These are phyloP conservation scores for Lolium rigidum DNA, from an alignment of 176 grass and related monocot species.

Conservation along the genomic window DNA sequence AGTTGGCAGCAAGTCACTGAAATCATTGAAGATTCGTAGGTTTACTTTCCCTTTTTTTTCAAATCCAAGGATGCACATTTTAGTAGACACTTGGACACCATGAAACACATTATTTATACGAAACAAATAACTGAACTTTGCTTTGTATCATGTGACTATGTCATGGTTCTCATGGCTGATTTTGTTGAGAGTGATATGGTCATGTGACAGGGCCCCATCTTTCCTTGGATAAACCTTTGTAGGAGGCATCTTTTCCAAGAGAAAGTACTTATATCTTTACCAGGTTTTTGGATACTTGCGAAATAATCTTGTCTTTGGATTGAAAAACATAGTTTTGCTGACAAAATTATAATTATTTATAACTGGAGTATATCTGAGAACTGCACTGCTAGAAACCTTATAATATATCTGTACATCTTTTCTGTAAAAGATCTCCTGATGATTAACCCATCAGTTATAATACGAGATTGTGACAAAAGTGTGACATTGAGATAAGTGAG, in stretches of 20 bases:
- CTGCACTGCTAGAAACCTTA: neutral
- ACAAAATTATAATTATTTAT: neutral
- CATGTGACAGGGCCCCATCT: neutral
- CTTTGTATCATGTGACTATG: slow-evolving; percentile 1
- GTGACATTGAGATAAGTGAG: neutral
- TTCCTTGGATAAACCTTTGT: neutral
- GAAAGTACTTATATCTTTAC: neutral
- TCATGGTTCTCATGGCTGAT: neutral
- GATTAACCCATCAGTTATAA: neutral
- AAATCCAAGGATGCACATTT: neutral
- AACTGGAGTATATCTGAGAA: neutral
- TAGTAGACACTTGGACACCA: neutral
- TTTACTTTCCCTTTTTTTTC: neutral
- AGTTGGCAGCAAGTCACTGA: neutral
- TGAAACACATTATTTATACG: neutral
- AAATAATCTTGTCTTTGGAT: neutral
- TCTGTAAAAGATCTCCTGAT: neutral
- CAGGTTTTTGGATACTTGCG: neutral
- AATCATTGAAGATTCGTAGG: too few species aligned
- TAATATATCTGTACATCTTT: neutral
- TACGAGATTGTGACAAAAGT: neutral
- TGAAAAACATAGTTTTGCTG: neutral
- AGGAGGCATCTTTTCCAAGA: neutral
- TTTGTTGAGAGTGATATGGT: neutral
- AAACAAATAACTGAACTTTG: neutral